Conservation (phyloP, 805 yeast species). For the Barnettozyma vustinii region DNA sequence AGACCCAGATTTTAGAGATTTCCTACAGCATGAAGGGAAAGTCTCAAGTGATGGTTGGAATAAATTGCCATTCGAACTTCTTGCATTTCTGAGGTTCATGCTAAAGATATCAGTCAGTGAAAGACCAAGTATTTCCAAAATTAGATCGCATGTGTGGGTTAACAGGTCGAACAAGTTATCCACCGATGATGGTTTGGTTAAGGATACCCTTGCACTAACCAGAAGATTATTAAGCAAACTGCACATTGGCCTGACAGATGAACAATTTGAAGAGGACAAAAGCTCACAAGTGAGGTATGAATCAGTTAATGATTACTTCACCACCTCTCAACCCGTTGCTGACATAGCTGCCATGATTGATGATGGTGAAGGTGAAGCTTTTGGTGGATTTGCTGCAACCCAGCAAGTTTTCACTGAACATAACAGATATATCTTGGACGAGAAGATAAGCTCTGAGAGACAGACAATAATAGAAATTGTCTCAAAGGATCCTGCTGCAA, state of each 20-base stretch:
- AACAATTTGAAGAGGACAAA: conserved; percentile 28
- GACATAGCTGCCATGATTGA: conserved; percentile 39
- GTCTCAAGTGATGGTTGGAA: conserved; percentile 49
- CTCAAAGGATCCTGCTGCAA: conserved; percentile 44
- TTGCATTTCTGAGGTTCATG: conserved; percentile 48
- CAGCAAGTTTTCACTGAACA: conserved; percentile 38
- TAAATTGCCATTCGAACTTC: conserved; percentile 40
- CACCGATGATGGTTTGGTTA: conserved; percentile 44
- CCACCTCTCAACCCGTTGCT: conserved; percentile 44
- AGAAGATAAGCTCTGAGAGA: conserved; percentile 21
- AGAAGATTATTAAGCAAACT: conserved; percentile 45
- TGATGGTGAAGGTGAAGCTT: conserved; percentile 26
- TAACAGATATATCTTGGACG: conserved; percentile 27
- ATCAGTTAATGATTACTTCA: conserved; percentile 19
- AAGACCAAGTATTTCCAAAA: conserved; percentile 36
- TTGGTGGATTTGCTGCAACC: conserved; percentile 29
- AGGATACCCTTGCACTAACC: conserved; percentile 46
- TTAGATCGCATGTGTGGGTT: conserved; percentile 54
- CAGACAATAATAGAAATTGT: conserved; percentile 33
- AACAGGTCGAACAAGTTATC: conserved; percentile 38
- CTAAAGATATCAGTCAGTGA: conserved; percentile 43
- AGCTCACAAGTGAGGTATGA: conserved; percentile 20
- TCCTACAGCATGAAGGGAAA: conserved; percentile 41
- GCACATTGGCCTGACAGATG: conserved; percentile 48
- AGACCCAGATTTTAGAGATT: conserved; percentile 43